Evolutionary conservation across 176 grass and related monocot species (phyloP).

Genomic region (Ensete glaucum): DNA sequence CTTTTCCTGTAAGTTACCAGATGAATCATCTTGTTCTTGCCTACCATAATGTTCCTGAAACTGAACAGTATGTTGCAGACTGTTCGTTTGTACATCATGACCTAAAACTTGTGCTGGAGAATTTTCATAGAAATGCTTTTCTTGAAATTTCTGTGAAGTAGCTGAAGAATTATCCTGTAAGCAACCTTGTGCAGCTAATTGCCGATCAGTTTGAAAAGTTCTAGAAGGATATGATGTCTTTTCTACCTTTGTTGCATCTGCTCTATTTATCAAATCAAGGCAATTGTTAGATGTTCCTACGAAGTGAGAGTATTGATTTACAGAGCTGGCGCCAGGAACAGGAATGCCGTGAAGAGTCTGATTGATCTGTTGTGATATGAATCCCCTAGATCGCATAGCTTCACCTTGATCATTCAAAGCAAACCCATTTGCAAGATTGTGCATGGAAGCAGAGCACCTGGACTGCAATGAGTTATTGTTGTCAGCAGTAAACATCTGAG

Average conservation of each 20-base stretch:
- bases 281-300: conserved; percentile 1
- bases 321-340: neutral
- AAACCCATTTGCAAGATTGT: conserved; percentile 18
- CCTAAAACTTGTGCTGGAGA: neutral
- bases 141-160: conserved; percentile 6
- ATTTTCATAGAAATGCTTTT: neutral
- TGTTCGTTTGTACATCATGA: conserved; percentile 10
- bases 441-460: neutral
- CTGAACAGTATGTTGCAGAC: conserved; percentile 22
- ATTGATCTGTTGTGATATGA: neutral
- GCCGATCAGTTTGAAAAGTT: neutral
- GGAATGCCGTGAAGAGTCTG: conserved; percentile 16
- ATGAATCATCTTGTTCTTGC: conserved; percentile 17
- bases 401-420: conserved; percentile 1
- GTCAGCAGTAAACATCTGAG: conserved; percentile 12
- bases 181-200: conserved; percentile 1
- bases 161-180: neutral
- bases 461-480: conserved; percentile 15
- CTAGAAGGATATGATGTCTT: conserved; percentile 6
- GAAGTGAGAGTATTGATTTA: conserved; percentile 15
- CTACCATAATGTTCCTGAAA: conserved; percentile 24
- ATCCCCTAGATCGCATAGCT: conserved; percentile 20
- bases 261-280: conserved; percentile 2
- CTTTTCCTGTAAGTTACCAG: conserved; percentile 16
- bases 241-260: neutral